A percentile compares a stretch with the other conserved stretches of the same genome.
Conservation (phyloP, 495 filamentous ascomycete genomes). For the Immersiella caudata region DNA sequence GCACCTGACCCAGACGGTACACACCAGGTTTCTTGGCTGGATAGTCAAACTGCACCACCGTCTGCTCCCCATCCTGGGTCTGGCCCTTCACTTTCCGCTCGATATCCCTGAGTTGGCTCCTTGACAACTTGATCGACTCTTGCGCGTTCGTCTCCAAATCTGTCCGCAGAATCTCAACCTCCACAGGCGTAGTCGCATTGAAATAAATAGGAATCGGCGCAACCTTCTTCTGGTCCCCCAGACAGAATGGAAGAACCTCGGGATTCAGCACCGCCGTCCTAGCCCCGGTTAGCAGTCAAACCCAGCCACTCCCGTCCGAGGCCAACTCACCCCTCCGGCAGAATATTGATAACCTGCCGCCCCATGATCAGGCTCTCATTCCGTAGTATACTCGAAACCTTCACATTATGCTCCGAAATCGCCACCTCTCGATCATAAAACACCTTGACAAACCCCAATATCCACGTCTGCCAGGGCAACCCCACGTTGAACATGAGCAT, state of each 20-base stretch:
- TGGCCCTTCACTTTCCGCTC: constrained; percentile 53
- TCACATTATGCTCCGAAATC: constrained; percentile 85
- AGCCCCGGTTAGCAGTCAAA: constrained; percentile 26
- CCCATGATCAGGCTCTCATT: constrained; percentile 92
- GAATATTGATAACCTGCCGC: constrained; percentile 93
- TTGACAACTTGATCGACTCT: constrained; percentile 73
- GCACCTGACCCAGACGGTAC: constrained; percentile 79
- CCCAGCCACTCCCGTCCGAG: neutral
- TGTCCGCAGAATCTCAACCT: constrained; percentile 80
- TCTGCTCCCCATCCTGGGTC: constrained; percentile 52
- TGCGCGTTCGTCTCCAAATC: constrained; percentile 78
- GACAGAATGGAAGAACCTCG: constrained; percentile 71
- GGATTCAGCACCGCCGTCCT: constrained; percentile 89
- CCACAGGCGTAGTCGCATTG: constrained; percentile 86
- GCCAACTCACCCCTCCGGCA: constrained; percentile 81
- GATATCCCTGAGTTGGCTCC: constrained; percentile 63
- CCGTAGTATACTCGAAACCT: constrained; percentile 79
- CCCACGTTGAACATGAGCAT: constrained; percentile 92
- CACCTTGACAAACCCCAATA: constrained; percentile 68
- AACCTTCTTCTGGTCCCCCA: constrained; percentile 62
- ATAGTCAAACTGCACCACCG: constrained; percentile 58
- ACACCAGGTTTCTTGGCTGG: constrained; percentile 79
- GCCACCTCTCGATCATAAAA: constrained; percentile 89
- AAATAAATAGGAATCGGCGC: constrained; percentile 81
- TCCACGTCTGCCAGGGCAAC: constrained; percentile 66